Conservation (phyloP, 106 monocot species). For the Platanthera zijinensis region DNA sequence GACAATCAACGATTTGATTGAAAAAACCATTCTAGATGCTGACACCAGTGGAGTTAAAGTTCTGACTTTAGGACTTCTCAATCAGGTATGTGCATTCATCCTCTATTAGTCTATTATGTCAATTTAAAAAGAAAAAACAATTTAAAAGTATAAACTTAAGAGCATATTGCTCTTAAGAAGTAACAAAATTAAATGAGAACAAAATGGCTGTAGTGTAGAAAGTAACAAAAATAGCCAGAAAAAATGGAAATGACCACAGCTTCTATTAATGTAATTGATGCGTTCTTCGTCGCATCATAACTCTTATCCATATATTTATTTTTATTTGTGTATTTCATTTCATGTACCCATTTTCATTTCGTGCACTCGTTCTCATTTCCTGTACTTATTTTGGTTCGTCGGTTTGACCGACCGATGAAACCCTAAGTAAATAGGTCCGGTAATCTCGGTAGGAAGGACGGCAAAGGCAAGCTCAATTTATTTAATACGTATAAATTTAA, state of each 20-base stretch:
- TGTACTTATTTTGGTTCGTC: too few species aligned
- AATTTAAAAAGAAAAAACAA: background rate
- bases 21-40: conserved; percentile 58
- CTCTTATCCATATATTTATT: too few species aligned
- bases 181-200: background rate
- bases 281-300: too few species aligned
- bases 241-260: background rate
- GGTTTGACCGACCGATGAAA: too few species aligned
- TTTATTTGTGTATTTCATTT: too few species aligned
- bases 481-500: too few species aligned
- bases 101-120: background rate
- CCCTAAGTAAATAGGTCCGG: too few species aligned
- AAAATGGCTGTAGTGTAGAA: background rate
- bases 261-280: background rate
- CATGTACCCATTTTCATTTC: too few species aligned
- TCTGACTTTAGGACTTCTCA: conserved; percentile 59
- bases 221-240: background rate
- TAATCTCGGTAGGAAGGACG: too few species aligned
- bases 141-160: background rate
- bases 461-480: too few species aligned
- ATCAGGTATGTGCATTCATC: conserved; percentile 35
- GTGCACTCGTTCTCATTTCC: too few species aligned
- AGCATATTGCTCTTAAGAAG: background rate
- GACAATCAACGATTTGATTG: conserved; percentile 59
- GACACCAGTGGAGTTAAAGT: conserved; percentile 59